Evolutionary conservation across 1,284 basidiomycete species (phyloP).

Genomic region (Meira miltonrushii): DNA sequence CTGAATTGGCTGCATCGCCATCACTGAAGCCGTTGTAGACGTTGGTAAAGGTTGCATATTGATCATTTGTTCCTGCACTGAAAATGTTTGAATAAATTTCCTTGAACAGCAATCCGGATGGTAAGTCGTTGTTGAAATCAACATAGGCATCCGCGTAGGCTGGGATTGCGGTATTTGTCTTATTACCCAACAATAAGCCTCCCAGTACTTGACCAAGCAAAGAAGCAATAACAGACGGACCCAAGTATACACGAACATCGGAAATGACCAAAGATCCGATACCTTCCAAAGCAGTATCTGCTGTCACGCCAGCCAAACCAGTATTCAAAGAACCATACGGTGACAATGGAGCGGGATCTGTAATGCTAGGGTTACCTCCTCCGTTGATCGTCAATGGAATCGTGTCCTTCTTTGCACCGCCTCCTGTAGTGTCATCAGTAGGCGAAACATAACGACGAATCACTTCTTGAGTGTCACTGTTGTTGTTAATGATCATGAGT

Average conservation of each 20-base stretch:
- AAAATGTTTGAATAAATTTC: not conserved
- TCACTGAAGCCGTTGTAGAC: not conserved
- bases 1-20: not conserved
- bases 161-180: not conserved
- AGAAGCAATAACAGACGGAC: not conserved
- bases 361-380: constrained; percentile 36
- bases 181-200: not conserved
- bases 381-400: constrained; percentile 18
- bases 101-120: not conserved
- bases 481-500: constrained; percentile 48
- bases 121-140: constrained; percentile 6
- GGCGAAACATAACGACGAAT: constrained; percentile 46
- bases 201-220: constrained; percentile 10
- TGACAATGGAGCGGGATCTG: constrained; percentile 54
- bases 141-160: constrained; percentile 2
- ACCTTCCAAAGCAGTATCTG: constrained; percentile 59
- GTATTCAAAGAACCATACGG: constrained; percentile 63
- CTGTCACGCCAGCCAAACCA: constrained; percentile 61
- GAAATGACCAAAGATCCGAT: constrained; percentile 36
- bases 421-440: not conserved
- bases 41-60: constrained; percentile 1
- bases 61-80: not conserved
- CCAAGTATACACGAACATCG: constrained; percentile 22
- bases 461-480: constrained; percentile 60
- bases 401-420: constrained; percentile 4